A percentile compares a stretch with the other conserved stretches of the same genome.
Evolutionary conservation across 352 stramenopile genomes (phyloP).

Genomic region (Blastocystis sp.): DNA sequence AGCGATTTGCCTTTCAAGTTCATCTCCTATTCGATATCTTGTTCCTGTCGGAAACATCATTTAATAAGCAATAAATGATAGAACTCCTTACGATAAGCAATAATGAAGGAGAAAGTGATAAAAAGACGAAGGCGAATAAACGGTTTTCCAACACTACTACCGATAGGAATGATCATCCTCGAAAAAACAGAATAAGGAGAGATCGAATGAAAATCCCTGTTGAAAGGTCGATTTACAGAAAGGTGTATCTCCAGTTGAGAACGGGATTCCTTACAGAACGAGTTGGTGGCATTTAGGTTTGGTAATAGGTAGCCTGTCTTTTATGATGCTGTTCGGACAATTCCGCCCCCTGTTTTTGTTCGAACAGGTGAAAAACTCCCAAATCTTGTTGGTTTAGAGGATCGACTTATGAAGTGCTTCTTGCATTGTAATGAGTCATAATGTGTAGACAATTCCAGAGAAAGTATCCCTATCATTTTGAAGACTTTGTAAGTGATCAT

Average conservation of each 20-base stretch:
- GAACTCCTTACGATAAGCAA: not conserved
- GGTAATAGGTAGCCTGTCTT: slow-evolving; percentile 22
- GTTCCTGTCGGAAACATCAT: not conserved
- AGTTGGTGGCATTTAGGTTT: not conserved
- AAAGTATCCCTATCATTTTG: slow-evolving; percentile 63
- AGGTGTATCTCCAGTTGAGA: slow-evolving; percentile 59
- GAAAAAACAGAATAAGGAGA: not conserved
- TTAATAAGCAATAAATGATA: slow-evolving; percentile 12
- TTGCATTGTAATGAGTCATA: not conserved
- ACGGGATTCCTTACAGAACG: slow-evolving; percentile 57
- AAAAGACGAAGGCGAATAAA: not conserved
- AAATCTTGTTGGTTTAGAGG: slow-evolving; percentile 40
- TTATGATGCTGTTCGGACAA: slow-evolving; percentile 48
- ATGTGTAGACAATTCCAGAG: slow-evolving; percentile 44
- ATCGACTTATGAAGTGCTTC: slow-evolving; percentile 50
- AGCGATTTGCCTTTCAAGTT: slow-evolving; percentile 1
- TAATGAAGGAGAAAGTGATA: not conserved
- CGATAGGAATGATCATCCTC: not conserved
- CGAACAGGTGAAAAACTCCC: slow-evolving; percentile 42
- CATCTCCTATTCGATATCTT: slow-evolving; percentile 3
- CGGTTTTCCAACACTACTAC: not conserved
- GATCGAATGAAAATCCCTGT: slow-evolving; percentile 57
- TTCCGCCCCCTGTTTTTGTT: slow-evolving; percentile 22
- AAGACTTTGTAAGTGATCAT: slow-evolving; percentile 62
- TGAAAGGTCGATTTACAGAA: slow-evolving; percentile 63